phyloP scores from a whole-genome alignment of 2,329 filamentous ascomycete species.

The Celoporthe dispersa region DNA sequence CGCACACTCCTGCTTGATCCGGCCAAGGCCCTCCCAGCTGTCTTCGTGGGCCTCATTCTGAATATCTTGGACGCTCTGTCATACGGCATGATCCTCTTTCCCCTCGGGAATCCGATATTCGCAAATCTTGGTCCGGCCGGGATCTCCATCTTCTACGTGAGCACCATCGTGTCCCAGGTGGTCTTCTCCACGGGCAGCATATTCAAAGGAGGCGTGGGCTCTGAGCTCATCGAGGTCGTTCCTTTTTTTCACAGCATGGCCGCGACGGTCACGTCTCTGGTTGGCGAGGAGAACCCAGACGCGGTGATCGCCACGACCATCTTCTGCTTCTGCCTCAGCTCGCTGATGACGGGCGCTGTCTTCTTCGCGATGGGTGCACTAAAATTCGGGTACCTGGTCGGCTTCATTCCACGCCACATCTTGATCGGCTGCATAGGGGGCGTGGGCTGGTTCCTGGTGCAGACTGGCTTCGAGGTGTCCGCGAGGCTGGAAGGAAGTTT shows the following conservation, averaged over 20 bases:
- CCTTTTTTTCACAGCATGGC: constrained; percentile 99
- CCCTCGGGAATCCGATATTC: constrained; percentile 85
- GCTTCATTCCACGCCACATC: constrained; percentile 96
- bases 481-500: constrained; percentile 85
- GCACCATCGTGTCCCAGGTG: constrained; percentile 91
- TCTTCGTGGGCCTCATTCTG: constrained; percentile 84
- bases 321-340: constrained; percentile 86
- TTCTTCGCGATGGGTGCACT: constrained; percentile 92
- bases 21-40: constrained; percentile 76
- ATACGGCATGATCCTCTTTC: constrained; percentile 96
- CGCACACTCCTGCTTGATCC: constrained; percentile 68
- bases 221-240: constrained; percentile 97
- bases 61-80: constrained; percentile 95
- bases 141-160: constrained; percentile 98
- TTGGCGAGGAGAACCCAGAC: constrained; percentile 80
- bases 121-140: constrained; percentile 85
- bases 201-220: constrained; percentile 90
- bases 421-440: constrained; percentile 96
- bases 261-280: constrained; percentile 75
- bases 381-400: constrained; percentile 87
- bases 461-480: constrained; percentile 92
- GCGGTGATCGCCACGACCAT: constrained; percentile 94
- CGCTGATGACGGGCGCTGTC: constrained; percentile 85
- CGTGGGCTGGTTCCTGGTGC: constrained; percentile 91
- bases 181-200: constrained; percentile 86